Evolutionary conservation across 768 basidiomycete species (phyloP).

Genomic region (Mrakia frigida): DNA sequence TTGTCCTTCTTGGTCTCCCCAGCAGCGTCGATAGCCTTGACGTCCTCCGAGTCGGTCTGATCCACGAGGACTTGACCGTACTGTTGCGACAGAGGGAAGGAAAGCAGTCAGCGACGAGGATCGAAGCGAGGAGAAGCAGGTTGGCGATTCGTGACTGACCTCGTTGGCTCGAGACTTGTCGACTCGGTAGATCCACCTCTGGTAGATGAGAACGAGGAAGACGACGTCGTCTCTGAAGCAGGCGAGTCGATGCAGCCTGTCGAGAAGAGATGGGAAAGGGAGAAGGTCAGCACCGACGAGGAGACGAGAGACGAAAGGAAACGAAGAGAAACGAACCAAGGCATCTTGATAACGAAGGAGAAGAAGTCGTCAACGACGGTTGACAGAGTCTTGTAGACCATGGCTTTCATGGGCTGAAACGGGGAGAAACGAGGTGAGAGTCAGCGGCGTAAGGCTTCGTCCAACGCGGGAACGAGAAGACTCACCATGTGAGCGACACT

Average conservation of each 20-base stretch:
- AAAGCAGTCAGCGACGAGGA: neutral
- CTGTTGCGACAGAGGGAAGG: neutral
- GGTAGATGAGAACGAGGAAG: slow-evolving; percentile 82
- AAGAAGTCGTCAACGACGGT: slow-evolving; percentile 72
- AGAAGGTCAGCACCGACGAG: neutral
- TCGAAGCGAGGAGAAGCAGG: neutral
- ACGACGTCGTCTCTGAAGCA: slow-evolving; percentile 51
- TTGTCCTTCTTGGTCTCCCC: slow-evolving; percentile 35
- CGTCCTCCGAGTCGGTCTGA: slow-evolving; percentile 33
- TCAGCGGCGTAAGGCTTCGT: neutral
- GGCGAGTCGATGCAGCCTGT: slow-evolving; percentile 52
- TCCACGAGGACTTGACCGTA: slow-evolving; percentile 69
- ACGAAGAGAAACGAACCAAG: slow-evolving; percentile 47
- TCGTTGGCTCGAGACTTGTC: slow-evolving; percentile 94
- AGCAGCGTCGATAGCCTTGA: slow-evolving; percentile 22
- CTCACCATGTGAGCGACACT: slow-evolving; percentile 41
- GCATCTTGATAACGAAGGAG: slow-evolving; percentile 72
- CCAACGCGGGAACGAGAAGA: neutral
- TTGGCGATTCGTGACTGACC: slow-evolving; percentile 31
- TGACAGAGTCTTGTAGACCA: slow-evolving; percentile 78
- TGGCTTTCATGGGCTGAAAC: slow-evolving; percentile 67
- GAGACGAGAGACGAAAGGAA: neutral
- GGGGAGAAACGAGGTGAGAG: neutral
- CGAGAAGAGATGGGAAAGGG: neutral
- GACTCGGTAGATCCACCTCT: slow-evolving; percentile 88